Percentiles rank a stretch among this genome's conserved stretches.
Conservation (phyloP, 805 yeast species). For the Myxozyma sirexii region DNA sequence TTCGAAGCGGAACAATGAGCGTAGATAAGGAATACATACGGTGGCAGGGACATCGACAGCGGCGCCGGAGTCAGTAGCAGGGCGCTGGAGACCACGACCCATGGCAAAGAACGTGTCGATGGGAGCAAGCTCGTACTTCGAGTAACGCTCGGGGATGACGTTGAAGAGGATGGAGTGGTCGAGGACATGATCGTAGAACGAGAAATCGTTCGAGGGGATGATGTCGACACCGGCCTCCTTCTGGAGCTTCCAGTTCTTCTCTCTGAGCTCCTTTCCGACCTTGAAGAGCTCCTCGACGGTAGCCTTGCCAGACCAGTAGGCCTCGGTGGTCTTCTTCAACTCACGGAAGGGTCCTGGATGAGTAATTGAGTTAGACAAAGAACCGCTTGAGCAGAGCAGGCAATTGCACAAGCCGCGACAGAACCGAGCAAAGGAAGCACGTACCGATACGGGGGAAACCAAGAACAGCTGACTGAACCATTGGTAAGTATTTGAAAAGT, state of each 20-base stretch:
- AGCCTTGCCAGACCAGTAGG: slow-evolving; percentile 97
- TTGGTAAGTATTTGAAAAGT: slow-evolving; percentile 42
- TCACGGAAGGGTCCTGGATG: slow-evolving; percentile 90
- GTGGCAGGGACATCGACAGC: slow-evolving; percentile 98
- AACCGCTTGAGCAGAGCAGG: too few relatives aligned
- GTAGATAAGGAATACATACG: slow-evolving; percentile 35
- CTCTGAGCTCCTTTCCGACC: slow-evolving; percentile 95
- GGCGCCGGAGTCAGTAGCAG: slow-evolving; percentile 80
- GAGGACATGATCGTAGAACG: slow-evolving; percentile 95
- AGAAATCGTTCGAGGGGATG: slow-evolving; percentile 97
- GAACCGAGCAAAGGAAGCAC: slow-evolving; percentile 6
- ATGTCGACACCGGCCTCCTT: slow-evolving; percentile 95
- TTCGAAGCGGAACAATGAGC: not conserved
- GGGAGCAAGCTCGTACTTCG: slow-evolving; percentile 84
- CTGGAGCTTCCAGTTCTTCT: slow-evolving; percentile 96
- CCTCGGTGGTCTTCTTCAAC: slow-evolving; percentile 97
- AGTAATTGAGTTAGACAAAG: slow-evolving; percentile 2
- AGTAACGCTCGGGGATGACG: slow-evolving; percentile 95
- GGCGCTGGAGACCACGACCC: slow-evolving; percentile 99
- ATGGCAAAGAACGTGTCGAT: slow-evolving; percentile 95
- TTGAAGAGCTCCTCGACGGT: slow-evolving; percentile 82
- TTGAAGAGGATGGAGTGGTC: slow-evolving; percentile 92
- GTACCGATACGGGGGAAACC: slow-evolving; percentile 95
- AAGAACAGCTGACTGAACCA: slow-evolving; percentile 96
- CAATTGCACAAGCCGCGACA: too few relatives aligned